phyloP scores from a whole-genome alignment of 139 green algal genomes.

The Nannochloris sp. region DNA sequence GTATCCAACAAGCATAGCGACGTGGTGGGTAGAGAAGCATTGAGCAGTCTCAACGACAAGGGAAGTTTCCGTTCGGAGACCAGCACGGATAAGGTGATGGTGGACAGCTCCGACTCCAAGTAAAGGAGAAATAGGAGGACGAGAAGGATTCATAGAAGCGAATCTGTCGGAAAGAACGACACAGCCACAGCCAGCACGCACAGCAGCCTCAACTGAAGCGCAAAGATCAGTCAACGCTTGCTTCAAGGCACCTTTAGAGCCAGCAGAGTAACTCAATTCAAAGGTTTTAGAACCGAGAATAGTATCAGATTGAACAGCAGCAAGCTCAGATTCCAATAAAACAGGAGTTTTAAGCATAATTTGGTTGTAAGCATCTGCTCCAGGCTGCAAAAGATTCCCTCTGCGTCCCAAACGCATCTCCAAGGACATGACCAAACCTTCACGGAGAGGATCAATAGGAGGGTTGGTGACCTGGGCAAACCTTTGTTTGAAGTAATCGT shows the following conservation, averaged over 20 bases:
- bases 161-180: conserved; percentile 71
- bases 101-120: conserved; percentile 91
- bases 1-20: conserved; percentile 90
- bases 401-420: conserved; percentile 88
- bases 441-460: conserved; percentile 96
- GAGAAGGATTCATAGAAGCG: conserved; percentile 3
- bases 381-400: conserved; percentile 92
- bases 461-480: conserved; percentile 99
- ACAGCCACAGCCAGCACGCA: conserved; percentile 66
- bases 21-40: conserved; percentile 83
- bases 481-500: conserved; percentile 99
- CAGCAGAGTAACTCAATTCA: conserved; percentile 45
- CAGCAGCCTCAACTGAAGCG: conserved; percentile 70
- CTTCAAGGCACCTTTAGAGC: conserved; percentile 47
- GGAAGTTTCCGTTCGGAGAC: conserved; percentile 79
- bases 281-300: conserved; percentile 55
- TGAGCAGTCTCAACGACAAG: conserved; percentile 93
- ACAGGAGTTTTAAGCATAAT: conserved; percentile 80
- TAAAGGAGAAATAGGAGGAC: conserved; percentile 83
- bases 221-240: conserved; percentile 60
- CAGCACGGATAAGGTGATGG: conserved; percentile 90
- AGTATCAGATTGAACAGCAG: conserved; percentile 46
- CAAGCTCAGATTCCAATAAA: conserved; percentile 86
- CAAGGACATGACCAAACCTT: conserved; percentile 97
- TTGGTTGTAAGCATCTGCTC: conserved; percentile 41